Base-by-base conservation (phyloP, 2,329 filamentous ascomycete species). In the Fusarium humuli region DNA sequence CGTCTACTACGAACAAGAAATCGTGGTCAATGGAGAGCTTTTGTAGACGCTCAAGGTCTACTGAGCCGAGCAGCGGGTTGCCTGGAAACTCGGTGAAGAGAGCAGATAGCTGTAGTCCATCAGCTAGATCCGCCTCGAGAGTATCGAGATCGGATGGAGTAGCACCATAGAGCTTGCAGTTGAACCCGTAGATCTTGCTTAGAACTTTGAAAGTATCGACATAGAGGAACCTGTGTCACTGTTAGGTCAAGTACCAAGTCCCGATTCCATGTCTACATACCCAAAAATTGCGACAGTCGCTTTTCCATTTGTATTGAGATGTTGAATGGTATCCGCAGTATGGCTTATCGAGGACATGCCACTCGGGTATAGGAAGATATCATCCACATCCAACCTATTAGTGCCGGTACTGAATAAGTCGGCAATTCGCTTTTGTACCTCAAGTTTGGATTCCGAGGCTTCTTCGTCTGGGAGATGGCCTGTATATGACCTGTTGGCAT, bases 321-420 rank as follows among this genome's bases (percentile, higher is more conserved):
- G 13, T 0, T 12, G 47, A 27, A 77, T 14, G 6, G 65, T 63
- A 4, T 60, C 45, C 5, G 73, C 74, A 48, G 70, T 70, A 20
- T 73, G 72, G 7, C 69, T 69, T 16, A 88, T 83, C n/a, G 82
- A 80, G 4, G 83, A 81, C 86, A 88, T 88, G 22, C 86, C 86
- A 4, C 81, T 83, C 14, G 80, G 80, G 66, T 83, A 86, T 6
- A 88, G 77, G 49, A 81, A 86, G 1, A 88, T 80, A 67, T 86
- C 83, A 3, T 74, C 62, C 7, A 18, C n/a, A 9, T 20, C 20
- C 6, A 73, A n/a, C 13, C 14, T 30, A 32, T 41, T 55, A 10
- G 37, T 40, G 13, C 61, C 69, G 2, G 74, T 72, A 1, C 73
- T 72, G 1, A 72, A 49, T 7, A 75, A 47, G n/a, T 49, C 41